These are phyloP conservation scores for Arabidopsis suecica DNA, from an alignment of 345 rosid genomes.

Conservation along the genomic window DNA sequence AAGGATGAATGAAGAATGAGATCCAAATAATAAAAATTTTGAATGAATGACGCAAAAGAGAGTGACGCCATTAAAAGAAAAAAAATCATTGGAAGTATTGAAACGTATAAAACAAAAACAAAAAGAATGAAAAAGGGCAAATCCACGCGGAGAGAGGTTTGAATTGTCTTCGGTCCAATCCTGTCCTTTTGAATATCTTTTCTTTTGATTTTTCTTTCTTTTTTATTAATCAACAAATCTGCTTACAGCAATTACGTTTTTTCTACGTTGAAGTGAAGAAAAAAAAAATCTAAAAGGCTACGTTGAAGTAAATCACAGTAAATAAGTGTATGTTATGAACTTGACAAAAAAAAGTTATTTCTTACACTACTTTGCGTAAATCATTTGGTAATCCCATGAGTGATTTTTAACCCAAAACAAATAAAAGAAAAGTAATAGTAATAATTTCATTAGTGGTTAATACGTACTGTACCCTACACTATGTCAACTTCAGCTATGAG, in stretches of 20 bases:
- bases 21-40: neutral
- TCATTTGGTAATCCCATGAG: too few relatives aligned
- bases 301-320: too few relatives aligned
- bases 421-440: neutral
- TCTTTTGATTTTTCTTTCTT: neutral
- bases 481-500: neutral
- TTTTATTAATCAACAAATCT: neutral
- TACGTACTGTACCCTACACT: neutral
- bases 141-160: constrained; percentile 47
- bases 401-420: neutral
- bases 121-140: neutral
- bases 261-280: constrained; percentile 31
- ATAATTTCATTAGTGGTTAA: neutral
- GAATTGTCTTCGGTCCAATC: constrained; percentile 46
- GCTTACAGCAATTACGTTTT: constrained; percentile 18
- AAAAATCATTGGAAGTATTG: neutral
- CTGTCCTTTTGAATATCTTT: neutral
- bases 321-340: too few relatives aligned
- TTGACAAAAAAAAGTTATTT: too few relatives aligned
- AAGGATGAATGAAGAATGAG: too few relatives aligned
- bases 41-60: constrained; percentile 3
- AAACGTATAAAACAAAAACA: neutral
- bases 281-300: too few relatives aligned
- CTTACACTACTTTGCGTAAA: too few relatives aligned
- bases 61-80: neutral